A percentile compares a stretch with the other conserved stretches of the same genome.
Conservation (phyloP, 331 rosid genomes). For the Quercus lobata region DNA sequence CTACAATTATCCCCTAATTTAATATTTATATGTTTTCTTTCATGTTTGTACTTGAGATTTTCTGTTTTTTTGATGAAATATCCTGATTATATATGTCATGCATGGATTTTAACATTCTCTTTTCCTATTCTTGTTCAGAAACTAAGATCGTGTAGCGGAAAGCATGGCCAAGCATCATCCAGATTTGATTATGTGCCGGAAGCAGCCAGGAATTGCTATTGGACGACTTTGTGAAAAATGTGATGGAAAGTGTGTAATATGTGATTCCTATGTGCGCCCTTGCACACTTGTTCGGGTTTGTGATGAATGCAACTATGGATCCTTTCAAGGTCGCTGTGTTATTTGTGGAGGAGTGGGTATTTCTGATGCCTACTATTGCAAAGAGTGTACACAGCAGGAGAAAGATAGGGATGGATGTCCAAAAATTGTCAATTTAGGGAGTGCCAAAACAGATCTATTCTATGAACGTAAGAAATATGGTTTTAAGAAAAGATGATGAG, state of each 20-base stretch:
- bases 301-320: conserved; percentile 59
- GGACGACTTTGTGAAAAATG: conserved; percentile 55
- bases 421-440: conserved; percentile 79
- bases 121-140: neutral
- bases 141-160: conserved; percentile 3
- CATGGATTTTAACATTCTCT: neutral
- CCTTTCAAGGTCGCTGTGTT: conserved; percentile 55
- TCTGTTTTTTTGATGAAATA: no score
- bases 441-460: conserved; percentile 82
- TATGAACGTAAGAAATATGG: conserved; percentile 75
- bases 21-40: neutral
- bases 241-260: conserved; percentile 53
- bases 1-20: no score
- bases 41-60: neutral
- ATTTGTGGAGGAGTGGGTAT: conserved; percentile 85
- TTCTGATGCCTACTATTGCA: conserved; percentile 79
- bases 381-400: conserved; percentile 75
- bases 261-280: conserved; percentile 51
- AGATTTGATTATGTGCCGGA: conserved; percentile 54
- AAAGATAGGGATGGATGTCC: conserved; percentile 74
- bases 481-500: conserved; percentile 58
- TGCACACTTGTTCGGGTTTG: conserved; percentile 49
- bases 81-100: neutral
- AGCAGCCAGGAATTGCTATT: conserved; percentile 54
- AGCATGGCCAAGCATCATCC: conserved; percentile 55